Percentiles rank a stretch among this genome's conserved stretches.
Conservation (phyloP, 2,329 filamentous ascomycete genomes). For the Aciculosporium take region DNA sequence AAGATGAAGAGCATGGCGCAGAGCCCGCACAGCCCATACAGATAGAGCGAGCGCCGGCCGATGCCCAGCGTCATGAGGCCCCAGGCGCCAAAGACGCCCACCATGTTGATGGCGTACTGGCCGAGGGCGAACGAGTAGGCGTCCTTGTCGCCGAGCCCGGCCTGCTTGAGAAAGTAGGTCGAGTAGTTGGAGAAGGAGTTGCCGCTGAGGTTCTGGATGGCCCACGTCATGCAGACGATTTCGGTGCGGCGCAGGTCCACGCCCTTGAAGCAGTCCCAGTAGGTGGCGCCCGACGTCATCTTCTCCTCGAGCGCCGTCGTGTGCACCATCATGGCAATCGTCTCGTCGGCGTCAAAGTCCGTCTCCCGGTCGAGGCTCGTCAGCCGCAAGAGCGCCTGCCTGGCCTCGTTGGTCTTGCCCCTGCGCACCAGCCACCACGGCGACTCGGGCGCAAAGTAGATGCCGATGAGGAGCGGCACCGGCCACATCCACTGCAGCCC, state of each 20-base stretch:
- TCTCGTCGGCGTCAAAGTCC: conserved; percentile 69
- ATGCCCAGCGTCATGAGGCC: conserved; percentile 60
- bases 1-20: conserved; percentile 67
- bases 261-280: conserved; percentile 73
- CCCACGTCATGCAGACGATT: conserved; percentile 50
- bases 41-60: conserved; percentile 62
- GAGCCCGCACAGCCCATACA: conserved; percentile 60
- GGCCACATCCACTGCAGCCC: conserved; percentile 71
- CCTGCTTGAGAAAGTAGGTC: conserved; percentile 47
- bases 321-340: conserved; percentile 83
- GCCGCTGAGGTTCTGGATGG: conserved; percentile 48
- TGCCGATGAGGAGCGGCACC: conserved; percentile 48
- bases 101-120: conserved; percentile 59
- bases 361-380: conserved; percentile 50
- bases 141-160: conserved; percentile 35
- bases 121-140: conserved; percentile 49
- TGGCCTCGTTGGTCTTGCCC: conserved; percentile 50
- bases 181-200: conserved; percentile 53
- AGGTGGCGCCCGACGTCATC: conserved; percentile 59
- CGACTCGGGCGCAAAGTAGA: conserved; percentile 54
- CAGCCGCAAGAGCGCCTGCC: conserved; percentile 48
- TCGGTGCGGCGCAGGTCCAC: conserved; percentile 64
- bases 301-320: conserved; percentile 68
- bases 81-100: conserved; percentile 71
- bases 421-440: conserved; percentile 66